Evolutionary conservation across 257 asterid genomes (phyloP).

Genomic region (Lantana camara): DNA sequence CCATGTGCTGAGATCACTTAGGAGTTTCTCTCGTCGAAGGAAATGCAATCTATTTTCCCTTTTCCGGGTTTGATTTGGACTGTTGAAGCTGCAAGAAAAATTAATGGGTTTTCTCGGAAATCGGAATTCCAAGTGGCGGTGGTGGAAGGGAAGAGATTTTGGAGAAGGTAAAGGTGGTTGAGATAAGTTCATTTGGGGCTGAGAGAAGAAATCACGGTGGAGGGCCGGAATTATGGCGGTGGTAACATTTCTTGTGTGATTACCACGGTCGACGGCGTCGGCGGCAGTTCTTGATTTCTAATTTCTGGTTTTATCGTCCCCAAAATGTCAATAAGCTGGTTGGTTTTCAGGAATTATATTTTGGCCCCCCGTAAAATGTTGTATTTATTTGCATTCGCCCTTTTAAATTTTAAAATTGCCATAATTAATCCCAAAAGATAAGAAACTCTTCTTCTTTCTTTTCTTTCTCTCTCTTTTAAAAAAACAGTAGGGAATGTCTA

Average conservation of each 20-base stretch:
- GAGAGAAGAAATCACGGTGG: background rate
- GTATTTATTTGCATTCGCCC: no score
- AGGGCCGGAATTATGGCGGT: background rate
- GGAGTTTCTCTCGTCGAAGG: conserved; percentile 35
- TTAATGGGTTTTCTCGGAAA: conserved; percentile 13
- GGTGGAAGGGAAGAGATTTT: background rate
- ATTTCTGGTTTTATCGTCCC: no score
- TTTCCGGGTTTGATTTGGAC: conserved; percentile 7
- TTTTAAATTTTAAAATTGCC: no score
- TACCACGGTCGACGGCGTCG: background rate
- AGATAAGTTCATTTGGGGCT: background rate
- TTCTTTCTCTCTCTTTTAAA: no score
- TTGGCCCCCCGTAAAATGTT: no score
- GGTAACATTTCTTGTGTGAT: background rate
- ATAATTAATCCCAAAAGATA: no score
- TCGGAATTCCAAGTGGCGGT: background rate
- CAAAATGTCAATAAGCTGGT: no score
- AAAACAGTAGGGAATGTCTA: no score
- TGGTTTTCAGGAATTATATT: no score
- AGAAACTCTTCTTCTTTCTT: no score
- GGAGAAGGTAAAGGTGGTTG: background rate
- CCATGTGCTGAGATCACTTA: conserved; percentile 45
- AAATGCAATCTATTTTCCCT: conserved; percentile 20
- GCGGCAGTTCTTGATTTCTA: background rate
- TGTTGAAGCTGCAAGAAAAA: conserved; percentile 19